phyloP scores from a whole-genome alignment of 495 filamentous ascomycete genomes.

The Neurospora pannonica region DNA sequence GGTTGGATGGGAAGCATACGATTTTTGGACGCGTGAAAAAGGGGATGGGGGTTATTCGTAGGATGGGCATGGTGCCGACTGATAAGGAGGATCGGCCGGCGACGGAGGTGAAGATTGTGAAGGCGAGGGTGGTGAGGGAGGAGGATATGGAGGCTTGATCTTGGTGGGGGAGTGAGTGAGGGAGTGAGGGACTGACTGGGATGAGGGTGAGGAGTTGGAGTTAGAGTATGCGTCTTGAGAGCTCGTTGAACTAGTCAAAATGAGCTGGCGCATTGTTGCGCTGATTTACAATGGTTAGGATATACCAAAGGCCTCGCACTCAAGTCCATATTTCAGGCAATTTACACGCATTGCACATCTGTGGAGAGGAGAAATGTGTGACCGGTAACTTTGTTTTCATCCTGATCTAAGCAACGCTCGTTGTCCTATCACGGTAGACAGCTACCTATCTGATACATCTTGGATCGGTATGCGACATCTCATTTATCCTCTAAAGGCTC shows the following conservation, averaged over 20 bases:
- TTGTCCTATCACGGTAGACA: background rate
- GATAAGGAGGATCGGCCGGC: slow-evolving; percentile 67
- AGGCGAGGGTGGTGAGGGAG: slow-evolving; percentile 54
- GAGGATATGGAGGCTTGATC: slow-evolving; percentile 24
- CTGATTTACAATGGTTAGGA: background rate
- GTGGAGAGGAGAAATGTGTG: background rate
- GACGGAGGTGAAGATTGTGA: slow-evolving; percentile 75
- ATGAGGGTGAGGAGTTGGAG: background rate
- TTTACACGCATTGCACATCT: background rate
- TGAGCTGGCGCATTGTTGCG: background rate
- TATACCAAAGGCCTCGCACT: background rate
- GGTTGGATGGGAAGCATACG: slow-evolving; percentile 96
- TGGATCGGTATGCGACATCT: background rate
- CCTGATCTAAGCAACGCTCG: background rate
- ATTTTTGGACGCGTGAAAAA: slow-evolving; percentile 90
- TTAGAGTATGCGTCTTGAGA: background rate
- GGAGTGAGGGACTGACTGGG: background rate
- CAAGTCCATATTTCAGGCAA: background rate
- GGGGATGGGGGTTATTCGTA: slow-evolving; percentile 72
- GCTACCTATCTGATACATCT: background rate
- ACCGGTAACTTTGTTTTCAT: background rate
- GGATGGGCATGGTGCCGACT: slow-evolving; percentile 88
- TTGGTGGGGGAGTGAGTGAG: background rate
- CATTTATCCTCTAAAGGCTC: background rate
- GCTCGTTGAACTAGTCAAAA: background rate